Conservation (phyloP, 345 rosid species). For the Melastoma malabathricum region DNA sequence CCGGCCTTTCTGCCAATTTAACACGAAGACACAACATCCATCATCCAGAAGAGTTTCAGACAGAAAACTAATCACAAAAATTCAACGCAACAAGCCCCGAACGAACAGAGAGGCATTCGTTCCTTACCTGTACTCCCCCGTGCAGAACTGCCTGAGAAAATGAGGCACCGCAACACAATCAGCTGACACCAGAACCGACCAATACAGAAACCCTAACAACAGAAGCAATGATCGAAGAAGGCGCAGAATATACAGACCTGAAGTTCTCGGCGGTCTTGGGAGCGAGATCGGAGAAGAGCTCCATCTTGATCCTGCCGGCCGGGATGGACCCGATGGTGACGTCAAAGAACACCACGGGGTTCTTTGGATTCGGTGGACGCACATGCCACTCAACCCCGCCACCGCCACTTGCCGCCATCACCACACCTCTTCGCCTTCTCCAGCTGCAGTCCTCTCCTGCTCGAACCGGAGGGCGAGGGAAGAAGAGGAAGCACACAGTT, state of each 20-base stretch:
- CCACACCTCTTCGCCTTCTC: background rate
- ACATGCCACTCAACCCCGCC: constrained; percentile 90
- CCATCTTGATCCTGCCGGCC: constrained; percentile 95
- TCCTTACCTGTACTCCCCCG: constrained; percentile 74
- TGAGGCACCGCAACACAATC: background rate
- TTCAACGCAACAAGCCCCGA: too few species aligned
- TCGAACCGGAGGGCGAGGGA: background rate
- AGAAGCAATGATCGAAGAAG: background rate
- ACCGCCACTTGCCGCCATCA: constrained; percentile 4
- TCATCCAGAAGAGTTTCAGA: too few species aligned
- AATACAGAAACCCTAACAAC: background rate
- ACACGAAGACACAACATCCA: background rate
- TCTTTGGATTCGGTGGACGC: constrained; percentile 85
- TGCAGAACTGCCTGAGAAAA: constrained; percentile 78
- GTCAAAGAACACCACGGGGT: constrained; percentile 94
- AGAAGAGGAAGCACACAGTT: too few species aligned
- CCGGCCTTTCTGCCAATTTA: constrained; percentile 63
- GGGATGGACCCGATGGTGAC: constrained; percentile 79
- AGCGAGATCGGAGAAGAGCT: constrained; percentile 84
- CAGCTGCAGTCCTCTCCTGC: background rate
- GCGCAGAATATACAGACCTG: constrained; percentile 28
- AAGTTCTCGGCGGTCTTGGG: constrained; percentile 94
- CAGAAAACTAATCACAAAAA: too few species aligned
- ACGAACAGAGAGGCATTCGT: too few species aligned
- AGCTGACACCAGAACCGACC: background rate